A percentile compares a stretch with the other conserved stretches of the same genome.
Evolutionary conservation across 2,329 filamentous ascomycete species (phyloP).

Genomic region (Coleophoma cylindrospora): DNA sequence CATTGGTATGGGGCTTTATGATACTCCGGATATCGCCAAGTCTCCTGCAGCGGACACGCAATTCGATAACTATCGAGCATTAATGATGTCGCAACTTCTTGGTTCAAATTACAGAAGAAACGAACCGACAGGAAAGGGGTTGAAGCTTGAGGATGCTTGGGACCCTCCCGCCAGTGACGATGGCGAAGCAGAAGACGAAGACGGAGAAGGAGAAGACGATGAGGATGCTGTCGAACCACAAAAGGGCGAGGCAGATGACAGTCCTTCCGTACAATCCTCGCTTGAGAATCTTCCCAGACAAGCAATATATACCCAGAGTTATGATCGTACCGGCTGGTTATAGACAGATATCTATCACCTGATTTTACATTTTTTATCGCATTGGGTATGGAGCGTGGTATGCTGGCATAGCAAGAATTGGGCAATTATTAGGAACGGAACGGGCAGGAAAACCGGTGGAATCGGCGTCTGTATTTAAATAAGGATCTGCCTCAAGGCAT

Average conservation of each 20-base stretch:
- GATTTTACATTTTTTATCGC: not conserved
- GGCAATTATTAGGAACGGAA: not conserved
- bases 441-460: constrained; percentile 2
- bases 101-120: constrained; percentile 40
- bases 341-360: not conserved
- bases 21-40: constrained; percentile 55
- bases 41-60: constrained; percentile 35
- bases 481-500: too few relatives aligned
- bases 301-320: not conserved
- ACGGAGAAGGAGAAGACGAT: constrained; percentile 29
- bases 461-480: not conserved
- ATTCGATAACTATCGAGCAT: constrained; percentile 47
- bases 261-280: too few relatives aligned
- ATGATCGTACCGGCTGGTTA: constrained; percentile 7
- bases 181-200: constrained; percentile 50
- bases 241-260: not conserved
- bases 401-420: constrained; percentile 6
- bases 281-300: too few relatives aligned
- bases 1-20: constrained; percentile 79
- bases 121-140: constrained; percentile 60
- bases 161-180: constrained; percentile 56
- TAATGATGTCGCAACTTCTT: constrained; percentile 47
- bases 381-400: not conserved
- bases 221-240: constrained; percentile 17
- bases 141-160: constrained; percentile 80